Base-by-base conservation (phyloP, 1,139 yeast genomes). In the Debaryomyces udenii region DNA sequence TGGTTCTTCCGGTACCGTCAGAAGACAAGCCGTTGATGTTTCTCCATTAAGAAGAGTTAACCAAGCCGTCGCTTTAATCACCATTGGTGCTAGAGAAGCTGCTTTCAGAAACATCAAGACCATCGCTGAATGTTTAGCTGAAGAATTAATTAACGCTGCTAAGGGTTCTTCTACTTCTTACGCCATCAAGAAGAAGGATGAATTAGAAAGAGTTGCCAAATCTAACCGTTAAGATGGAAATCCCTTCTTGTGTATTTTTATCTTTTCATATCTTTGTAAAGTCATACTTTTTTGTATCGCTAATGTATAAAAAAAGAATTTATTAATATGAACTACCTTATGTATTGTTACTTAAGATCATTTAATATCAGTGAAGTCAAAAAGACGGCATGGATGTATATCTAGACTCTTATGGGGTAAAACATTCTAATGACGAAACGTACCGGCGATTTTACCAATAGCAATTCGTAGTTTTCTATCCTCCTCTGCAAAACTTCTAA, bases 1-100 rank as follows among this genome's bases (percentile, higher is more conserved):
- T 66, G 99, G 99, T 80, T 91, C 98, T 70, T 91, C 98, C 68
- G 99, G 99, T 86, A 88, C 99, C 70, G 99, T 95, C 66, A 93
- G 99, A 86, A 90, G 99, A 86, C 99, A 94, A 82, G 99, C 99
- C 62, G 99, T 94, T 71, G 99, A 94, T 89, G 99, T 94, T 59
- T 91, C 99, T 68, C 99, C 99, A 70, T 85, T 94, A 75, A 91
- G 99, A 86, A 91, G 99, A 84, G 98, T 94, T 64, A 93, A 94
- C 96, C 98, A 93, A 81, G 95, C 99, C 66, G 82, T 94, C 68
- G 83, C 99, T 70, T 84, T 94, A 72, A 80, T 94, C 76, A 94
- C 99, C 81, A 86, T 88, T 66, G 99, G 99, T 85, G 96, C 99
- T 58, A 93, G 99, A 85, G 99, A 94, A 83, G 93, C 99, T 73